Evolutionary conservation across 2,329 filamentous ascomycete species (phyloP).

Genomic region (Aspergillus sp.): DNA sequence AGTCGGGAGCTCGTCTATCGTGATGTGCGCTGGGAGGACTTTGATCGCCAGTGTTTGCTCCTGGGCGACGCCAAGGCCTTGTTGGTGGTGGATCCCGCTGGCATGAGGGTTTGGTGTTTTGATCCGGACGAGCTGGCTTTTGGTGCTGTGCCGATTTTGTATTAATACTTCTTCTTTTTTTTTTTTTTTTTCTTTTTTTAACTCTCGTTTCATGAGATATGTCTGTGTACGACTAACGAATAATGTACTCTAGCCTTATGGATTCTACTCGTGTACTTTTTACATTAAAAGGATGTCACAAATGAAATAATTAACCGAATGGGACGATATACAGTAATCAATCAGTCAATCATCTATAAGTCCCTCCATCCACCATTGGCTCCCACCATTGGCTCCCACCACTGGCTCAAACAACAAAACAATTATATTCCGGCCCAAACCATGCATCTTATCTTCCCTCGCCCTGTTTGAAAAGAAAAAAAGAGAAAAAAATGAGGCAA

Average conservation of each 20-base stretch:
- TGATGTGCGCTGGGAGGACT: slow-evolving; percentile 6
- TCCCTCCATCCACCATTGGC: not conserved
- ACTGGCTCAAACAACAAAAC: not conserved
- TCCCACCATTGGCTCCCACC: slow-evolving; percentile 1
- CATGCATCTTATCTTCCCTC: not conserved
- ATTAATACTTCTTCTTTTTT: not conserved
- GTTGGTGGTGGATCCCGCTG: not conserved
- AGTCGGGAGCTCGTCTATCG: not conserved
- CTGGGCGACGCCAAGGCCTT: slow-evolving; percentile 5
- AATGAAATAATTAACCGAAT: slow-evolving; percentile 6
- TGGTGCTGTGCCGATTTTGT: not conserved
- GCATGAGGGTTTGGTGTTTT: slow-evolving; percentile 19
- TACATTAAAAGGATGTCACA: not conserved
- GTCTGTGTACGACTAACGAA: not conserved
- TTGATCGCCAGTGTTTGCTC: slow-evolving; percentile 13
- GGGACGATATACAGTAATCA: slow-evolving; percentile 16
- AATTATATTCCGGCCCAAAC: not conserved
- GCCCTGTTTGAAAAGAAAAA: not conserved
- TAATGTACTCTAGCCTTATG: not conserved
- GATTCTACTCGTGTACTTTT: not conserved
- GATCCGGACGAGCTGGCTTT: slow-evolving; percentile 4
- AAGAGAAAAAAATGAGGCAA: not conserved
- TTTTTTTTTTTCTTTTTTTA: not conserved
- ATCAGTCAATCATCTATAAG: slow-evolving; percentile 6
- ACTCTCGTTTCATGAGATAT: not conserved